Base-by-base conservation (phyloP, 2,329 filamentous ascomycete genomes). In the Verticillium nonalfalfae region DNA sequence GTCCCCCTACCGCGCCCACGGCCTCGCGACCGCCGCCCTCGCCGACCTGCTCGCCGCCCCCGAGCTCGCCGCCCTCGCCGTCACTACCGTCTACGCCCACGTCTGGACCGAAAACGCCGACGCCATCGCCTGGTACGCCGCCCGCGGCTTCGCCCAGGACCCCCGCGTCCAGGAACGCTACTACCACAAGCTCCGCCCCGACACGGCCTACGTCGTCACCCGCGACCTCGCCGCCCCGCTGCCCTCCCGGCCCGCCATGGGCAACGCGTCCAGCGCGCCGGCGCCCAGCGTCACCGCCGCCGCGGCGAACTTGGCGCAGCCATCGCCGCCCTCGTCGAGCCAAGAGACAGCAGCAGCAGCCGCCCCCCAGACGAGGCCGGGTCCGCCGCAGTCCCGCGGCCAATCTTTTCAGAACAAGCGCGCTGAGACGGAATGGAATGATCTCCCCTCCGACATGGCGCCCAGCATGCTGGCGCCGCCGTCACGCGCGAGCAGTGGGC, bases 71-170 rank as follows among this genome's bases (percentile, higher is more conserved):
- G 72, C 73, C 11, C 74, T 74, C 4, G 34, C 58, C 59, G 77
- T 80, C 38, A 67, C 66, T 39, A 67, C 77, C 54, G 75, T 87
- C 15, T 88, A 85, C 65, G 87, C 87, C 4, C 87, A 90, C 70
- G 87, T 89, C 15, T 90, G 87, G 87, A 86, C 86, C 11, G 80
- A 85, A 62, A 89, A 88, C 70, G 79, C 81, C 2, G 86, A 88
- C 21, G 87, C 81, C 0, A 72, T 89, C 63, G 76, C 76, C 61
- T 90, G 87, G 86, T 90, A 90, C 73, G 68, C 75, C 36, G 76
- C 78, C 31, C 79, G 84, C 10, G 84, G 85, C 2, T 90, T 90
- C 70, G 68, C 69, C 62, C 76, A 77, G 58, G 76, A 80, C 57
- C 78, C 75, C 14, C 68, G 77, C 39, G 75, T 78, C n/a, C 70